Evolutionary conservation across 2,329 filamentous ascomycete genomes (phyloP).

Genomic region (Stagonosporopsis rhizophila): DNA sequence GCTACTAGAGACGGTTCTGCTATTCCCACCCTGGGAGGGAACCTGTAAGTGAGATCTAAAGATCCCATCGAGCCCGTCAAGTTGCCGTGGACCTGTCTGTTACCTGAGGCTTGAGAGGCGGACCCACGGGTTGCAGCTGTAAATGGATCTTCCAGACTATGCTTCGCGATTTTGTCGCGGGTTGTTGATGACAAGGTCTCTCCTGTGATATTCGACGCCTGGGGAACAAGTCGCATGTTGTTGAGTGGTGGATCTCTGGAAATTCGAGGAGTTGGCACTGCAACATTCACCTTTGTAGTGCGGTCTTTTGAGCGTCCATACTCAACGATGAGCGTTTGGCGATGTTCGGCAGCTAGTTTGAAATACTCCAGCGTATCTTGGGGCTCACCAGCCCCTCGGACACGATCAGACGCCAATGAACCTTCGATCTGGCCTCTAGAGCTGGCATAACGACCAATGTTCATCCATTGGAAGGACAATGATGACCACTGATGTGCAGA

Average conservation of each 20-base stretch:
- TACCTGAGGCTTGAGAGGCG: neutral
- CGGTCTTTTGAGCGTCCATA: constrained; percentile 16
- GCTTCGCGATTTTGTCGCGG: neutral
- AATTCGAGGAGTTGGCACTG: neutral
- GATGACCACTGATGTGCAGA: constrained; percentile 57
- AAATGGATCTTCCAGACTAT: constrained; percentile 38
- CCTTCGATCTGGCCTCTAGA: constrained; percentile 54
- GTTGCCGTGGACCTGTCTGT: neutral
- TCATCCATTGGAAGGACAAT: constrained; percentile 52
- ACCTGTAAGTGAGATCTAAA: constrained; percentile 38
- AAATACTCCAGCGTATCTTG: constrained; percentile 53
- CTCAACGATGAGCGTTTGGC: constrained; percentile 29
- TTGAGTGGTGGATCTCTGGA: neutral
- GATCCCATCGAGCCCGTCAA: constrained; percentile 16
- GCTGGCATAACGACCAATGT: constrained; percentile 55
- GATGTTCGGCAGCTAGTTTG: constrained; percentile 51
- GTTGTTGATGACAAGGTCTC: neutral
- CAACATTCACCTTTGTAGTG: neutral
- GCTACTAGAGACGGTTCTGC: neutral
- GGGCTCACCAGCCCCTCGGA: constrained; percentile 46
- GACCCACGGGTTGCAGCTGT: constrained; percentile 17
- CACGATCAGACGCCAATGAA: constrained; percentile 50
- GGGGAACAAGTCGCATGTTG: neutral
- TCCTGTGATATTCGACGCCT: neutral
- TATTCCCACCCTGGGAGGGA: constrained; percentile 24